These are phyloP conservation scores for Myotisia sp. DNA, from an alignment of 2,329 filamentous ascomycete species.

Conservation along the genomic window DNA sequence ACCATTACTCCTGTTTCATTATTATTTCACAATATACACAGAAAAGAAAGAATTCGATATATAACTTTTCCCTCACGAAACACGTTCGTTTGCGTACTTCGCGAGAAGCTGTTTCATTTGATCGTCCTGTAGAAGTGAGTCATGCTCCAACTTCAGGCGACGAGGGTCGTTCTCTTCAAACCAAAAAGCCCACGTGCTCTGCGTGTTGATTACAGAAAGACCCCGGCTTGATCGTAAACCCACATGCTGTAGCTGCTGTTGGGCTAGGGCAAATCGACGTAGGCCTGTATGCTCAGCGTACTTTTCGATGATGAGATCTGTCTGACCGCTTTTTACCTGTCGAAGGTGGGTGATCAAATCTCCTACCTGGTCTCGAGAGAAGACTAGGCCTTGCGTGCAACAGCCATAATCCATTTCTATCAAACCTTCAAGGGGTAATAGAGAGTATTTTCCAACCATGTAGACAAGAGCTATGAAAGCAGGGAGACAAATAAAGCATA, in stretches of 20 bases:
- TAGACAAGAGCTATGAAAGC: conserved; percentile 15
- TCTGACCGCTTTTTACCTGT: conserved; percentile 13
- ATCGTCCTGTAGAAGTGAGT: conserved; percentile 5
- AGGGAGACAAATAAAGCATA: conserved; percentile 14
- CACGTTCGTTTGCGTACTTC: too few species aligned
- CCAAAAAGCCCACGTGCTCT: conserved; percentile 20
- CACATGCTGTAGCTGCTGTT: conserved; percentile 19
- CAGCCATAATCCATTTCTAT: conserved; percentile 20
- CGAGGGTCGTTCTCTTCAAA: conserved; percentile 16
- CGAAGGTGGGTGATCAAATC: conserved; percentile 12
- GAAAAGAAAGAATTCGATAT: too few species aligned
- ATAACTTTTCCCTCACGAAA: too few species aligned
- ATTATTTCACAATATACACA: too few species aligned
- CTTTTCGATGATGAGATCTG: conserved; percentile 18
- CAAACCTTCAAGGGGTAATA: conserved; percentile 15
- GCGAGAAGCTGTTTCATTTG: conserved; percentile 3
- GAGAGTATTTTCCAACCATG: conserved; percentile 18
- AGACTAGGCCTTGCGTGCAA: conserved; percentile 23
- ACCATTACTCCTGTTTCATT: too few species aligned
- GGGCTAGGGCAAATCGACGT: conserved; percentile 23
- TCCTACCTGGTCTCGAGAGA: conserved; percentile 15
- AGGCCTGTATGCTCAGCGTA: conserved; percentile 16
- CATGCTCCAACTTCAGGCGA: conserved; percentile 14
- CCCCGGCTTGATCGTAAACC: conserved; percentile 18
- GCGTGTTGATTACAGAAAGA: conserved; percentile 16